phyloP scores from a whole-genome alignment of 331 rosid species.

The Quercus tomentella region DNA sequence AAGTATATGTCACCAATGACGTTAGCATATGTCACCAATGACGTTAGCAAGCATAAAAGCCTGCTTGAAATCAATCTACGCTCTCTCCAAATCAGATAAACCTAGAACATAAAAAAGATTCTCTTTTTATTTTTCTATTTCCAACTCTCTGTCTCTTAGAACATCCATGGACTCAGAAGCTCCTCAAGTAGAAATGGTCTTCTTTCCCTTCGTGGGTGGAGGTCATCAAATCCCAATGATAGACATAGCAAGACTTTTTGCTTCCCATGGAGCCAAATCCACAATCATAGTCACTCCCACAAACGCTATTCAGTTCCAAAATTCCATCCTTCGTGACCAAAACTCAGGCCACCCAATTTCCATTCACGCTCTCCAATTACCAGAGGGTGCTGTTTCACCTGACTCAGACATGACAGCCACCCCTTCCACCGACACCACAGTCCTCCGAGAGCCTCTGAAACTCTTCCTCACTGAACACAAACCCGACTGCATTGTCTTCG shows the following conservation, averaged over 20 bases:
- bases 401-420: slow-evolving; percentile 39
- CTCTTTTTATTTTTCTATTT: too few relatives aligned
- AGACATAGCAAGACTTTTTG: slow-evolving; percentile 57
- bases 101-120: too few relatives aligned
- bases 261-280: slow-evolving; percentile 48
- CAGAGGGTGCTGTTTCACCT: slow-evolving; percentile 11
- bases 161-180: slow-evolving; percentile 14
- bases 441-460: slow-evolving; percentile 40
- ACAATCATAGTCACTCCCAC: slow-evolving; percentile 45
- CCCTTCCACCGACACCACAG: slow-evolving; percentile 34
- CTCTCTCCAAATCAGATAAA: too few relatives aligned
- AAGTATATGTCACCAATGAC: too few relatives aligned
- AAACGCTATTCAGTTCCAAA: slow-evolving; percentile 25
- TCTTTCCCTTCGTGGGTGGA: slow-evolving; percentile 54
- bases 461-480: slow-evolving; percentile 23
- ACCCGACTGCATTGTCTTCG: slow-evolving; percentile 54
- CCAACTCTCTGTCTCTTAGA: background rate
- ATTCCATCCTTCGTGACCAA: slow-evolving; percentile 42
- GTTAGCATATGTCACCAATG: too few relatives aligned
- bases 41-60: too few relatives aligned
- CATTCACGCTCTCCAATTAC: slow-evolving; percentile 24
- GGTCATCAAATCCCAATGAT: slow-evolving; percentile 68
- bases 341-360: slow-evolving; percentile 20
- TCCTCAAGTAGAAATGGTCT: slow-evolving; percentile 25
- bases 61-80: too few relatives aligned